Evolutionary conservation across 768 basidiomycete species (phyloP).

Genomic region (Myochromella boudieri): DNA sequence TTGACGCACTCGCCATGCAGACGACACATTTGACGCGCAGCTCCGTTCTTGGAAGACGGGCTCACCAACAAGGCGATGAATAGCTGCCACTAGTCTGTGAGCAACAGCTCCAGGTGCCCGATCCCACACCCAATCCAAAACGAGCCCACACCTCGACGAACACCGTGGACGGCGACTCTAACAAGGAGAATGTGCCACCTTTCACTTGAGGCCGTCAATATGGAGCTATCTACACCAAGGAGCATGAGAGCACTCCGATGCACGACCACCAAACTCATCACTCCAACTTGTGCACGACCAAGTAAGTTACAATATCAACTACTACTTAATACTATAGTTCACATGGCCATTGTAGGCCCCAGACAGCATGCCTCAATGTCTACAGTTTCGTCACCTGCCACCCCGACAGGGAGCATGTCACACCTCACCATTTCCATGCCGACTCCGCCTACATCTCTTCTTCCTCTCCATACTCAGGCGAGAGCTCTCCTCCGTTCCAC

Average conservation of each 20-base stretch:
- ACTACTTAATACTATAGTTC: slow-evolving; percentile 11
- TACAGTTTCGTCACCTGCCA: slow-evolving; percentile 37
- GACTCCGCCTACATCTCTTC: slow-evolving; percentile 51
- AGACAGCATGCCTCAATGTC: slow-evolving; percentile 52
- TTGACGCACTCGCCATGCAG: slow-evolving; percentile 33
- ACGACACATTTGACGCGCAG: slow-evolving; percentile 41
- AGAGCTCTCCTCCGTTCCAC: slow-evolving; percentile 73
- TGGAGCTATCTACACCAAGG: slow-evolving; percentile 35
- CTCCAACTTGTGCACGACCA: slow-evolving; percentile 43
- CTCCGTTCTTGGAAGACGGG: slow-evolving; percentile 53
- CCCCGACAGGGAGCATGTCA: slow-evolving; percentile 44
- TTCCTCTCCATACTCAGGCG: slow-evolving; percentile 55
- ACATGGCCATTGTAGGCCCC: slow-evolving; percentile 30
- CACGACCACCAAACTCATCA: slow-evolving; percentile 34
- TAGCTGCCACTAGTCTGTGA: slow-evolving; percentile 31
- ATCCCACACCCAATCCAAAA: slow-evolving; percentile 64
- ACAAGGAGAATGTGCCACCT: slow-evolving; percentile 81
- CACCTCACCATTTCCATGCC: slow-evolving; percentile 54
- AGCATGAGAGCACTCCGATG: slow-evolving; percentile 39
- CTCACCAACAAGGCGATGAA: slow-evolving; percentile 36
- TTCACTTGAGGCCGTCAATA: slow-evolving; percentile 38
- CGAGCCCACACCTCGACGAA: slow-evolving; percentile 51
- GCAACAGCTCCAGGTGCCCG: slow-evolving; percentile 55
- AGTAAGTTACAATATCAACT: slow-evolving; percentile 35
- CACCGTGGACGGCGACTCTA: slow-evolving; percentile 52